Evolutionary conservation across 2,329 filamentous ascomycete species (phyloP), one percentile per base, ranked within the genome.

Genomic region (Leptosphaerulina australis): DNA sequence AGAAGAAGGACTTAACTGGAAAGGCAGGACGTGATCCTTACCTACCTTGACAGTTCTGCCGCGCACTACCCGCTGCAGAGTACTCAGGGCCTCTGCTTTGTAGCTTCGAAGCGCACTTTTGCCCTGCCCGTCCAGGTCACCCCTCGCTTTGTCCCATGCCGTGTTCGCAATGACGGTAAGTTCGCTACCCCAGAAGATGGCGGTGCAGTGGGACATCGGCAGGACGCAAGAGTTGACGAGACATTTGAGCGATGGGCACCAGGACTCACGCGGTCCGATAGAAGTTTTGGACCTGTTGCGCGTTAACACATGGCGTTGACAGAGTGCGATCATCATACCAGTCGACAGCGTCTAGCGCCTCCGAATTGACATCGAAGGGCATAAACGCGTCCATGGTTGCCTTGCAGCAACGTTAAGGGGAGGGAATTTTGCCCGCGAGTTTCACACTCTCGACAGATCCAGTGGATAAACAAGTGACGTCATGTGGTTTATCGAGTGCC

Each of bases 151-250:
- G 11, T 55, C 63, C 76, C 76, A 79, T 4, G 71, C 69, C 11
- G 73, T 43, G 48, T 78, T 78, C 56, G 76, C 70, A 5, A 77
- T 60, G 10, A 74, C 63, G 8, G 65, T 53, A 17, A 75, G 60
- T 9, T 73, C 65, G 8, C 67, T 54, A 12, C 71, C 71, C 75
- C 75, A 77, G 56, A 76, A 76, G 17, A 78, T 64, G 31, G 74
- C 74, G 3, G 73, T 61, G 9, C 73, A 71, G 50, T 77, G 74
- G 9, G 70, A 63, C 38, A 79, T 68, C 10, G 74, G 70, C 14
- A 73, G 62, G 14, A 77, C 55, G 21, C 74, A 76, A 11, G 64
- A 60, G 52, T 66, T 63, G 36, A 71, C 63, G 36, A 71, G 65
- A 37, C 59, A 64, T 40, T 47, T 59, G 25, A 72, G 64, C 1